phyloP scores from a whole-genome alignment of 257 asterid genomes.

The Eucommia ulmoides region DNA sequence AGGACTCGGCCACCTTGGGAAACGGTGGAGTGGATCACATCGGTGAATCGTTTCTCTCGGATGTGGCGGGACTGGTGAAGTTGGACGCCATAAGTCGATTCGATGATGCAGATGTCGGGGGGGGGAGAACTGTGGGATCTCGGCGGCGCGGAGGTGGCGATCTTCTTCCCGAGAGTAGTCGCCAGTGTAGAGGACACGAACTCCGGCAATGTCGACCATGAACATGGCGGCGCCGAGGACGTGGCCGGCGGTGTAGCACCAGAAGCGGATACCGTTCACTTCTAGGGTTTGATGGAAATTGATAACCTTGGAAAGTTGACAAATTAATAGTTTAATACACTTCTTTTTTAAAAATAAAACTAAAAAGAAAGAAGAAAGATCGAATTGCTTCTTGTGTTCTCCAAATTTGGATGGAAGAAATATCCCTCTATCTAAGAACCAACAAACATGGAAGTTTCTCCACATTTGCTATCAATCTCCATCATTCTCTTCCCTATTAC shows the following conservation, averaged over 20 bases:
- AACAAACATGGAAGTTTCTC: too few relatives aligned
- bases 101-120: conserved; percentile 95
- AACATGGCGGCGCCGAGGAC: conserved; percentile 99
- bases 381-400: too few relatives aligned
- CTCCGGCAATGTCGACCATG: too few relatives aligned
- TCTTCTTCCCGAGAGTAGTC: conserved; percentile 98
- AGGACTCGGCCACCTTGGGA: conserved; percentile 92
- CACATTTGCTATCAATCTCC: too few relatives aligned
- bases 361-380: too few relatives aligned
- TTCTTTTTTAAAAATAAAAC: too few relatives aligned
- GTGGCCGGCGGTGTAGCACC: conserved; percentile 99
- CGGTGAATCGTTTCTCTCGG: conserved; percentile 87
- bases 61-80: conserved; percentile 73
- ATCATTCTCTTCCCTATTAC: too few relatives aligned
- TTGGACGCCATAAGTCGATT: conserved; percentile 96
- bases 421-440: too few relatives aligned
- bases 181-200: conserved; percentile 95
- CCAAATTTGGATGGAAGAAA: too few relatives aligned
- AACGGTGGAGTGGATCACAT: conserved; percentile 64
- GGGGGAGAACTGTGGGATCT: conserved; percentile 79
- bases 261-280: conserved; percentile 89
- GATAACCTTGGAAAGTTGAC: conserved; percentile 55
- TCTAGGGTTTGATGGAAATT: conserved; percentile 97
- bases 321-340: too few relatives aligned
- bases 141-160: conserved; percentile 97